Evolutionary conservation across 2,329 filamentous ascomycete species (phyloP).

Genomic region (Alternaria panax): DNA sequence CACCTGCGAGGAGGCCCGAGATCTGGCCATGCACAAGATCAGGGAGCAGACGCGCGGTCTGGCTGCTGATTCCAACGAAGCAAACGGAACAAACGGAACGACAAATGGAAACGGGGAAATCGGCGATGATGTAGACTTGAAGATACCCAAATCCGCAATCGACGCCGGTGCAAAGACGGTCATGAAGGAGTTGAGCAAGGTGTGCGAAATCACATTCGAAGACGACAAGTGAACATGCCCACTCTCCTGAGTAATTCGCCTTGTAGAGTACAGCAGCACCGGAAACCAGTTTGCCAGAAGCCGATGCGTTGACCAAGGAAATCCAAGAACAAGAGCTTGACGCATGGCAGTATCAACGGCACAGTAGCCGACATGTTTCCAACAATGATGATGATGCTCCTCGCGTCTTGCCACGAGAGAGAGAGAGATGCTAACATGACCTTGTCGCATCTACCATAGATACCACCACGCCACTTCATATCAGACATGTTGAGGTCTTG

Average conservation of each 20-base stretch:
- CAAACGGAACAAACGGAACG: slow-evolving; percentile 34
- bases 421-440: not conserved
- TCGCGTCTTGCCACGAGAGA: not conserved
- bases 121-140: slow-evolving; percentile 51
- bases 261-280: not conserved
- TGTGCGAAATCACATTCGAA: slow-evolving; percentile 51
- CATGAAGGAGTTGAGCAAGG: slow-evolving; percentile 60
- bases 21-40: slow-evolving; percentile 56
- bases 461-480: not conserved
- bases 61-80: slow-evolving; percentile 28
- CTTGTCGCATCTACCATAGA: not conserved
- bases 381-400: not conserved
- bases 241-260: not conserved
- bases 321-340: not conserved
- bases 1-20: slow-evolving; percentile 64
- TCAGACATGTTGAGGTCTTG: not conserved
- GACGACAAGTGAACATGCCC: slow-evolving; percentile 23
- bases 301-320: not conserved
- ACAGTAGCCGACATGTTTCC: not conserved
- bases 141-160: slow-evolving; percentile 59
- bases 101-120: slow-evolving; percentile 34
- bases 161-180: slow-evolving; percentile 60
- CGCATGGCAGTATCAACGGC: not conserved
- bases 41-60: slow-evolving; percentile 31
- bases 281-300: not conserved